These are phyloP conservation scores for Tubosaeta brunneosetosa DNA, from an alignment of 768 basidiomycete species.

Conservation along the genomic window DNA sequence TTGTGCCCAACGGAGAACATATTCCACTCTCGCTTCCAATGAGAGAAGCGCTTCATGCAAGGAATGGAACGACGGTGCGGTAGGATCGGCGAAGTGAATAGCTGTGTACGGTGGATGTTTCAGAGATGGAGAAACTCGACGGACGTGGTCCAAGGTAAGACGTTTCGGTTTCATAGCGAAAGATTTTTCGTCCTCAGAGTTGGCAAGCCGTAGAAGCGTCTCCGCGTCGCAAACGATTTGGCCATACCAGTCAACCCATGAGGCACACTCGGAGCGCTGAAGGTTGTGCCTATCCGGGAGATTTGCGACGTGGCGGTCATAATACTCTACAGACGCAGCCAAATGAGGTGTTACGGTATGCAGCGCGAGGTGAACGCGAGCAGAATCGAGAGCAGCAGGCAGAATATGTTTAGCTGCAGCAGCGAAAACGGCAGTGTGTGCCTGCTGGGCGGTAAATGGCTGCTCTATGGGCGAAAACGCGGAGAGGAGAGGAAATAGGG, in stretches of 20 bases:
- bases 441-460: slow-evolving; percentile 40
- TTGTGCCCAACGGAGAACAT: slow-evolving; percentile 55
- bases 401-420: slow-evolving; percentile 43
- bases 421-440: slow-evolving; percentile 38
- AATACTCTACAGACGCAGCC: slow-evolving; percentile 79
- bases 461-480: slow-evolving; percentile 51
- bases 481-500: slow-evolving; percentile 71
- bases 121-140: slow-evolving; percentile 44
- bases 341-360: slow-evolving; percentile 78
- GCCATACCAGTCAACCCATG: slow-evolving; percentile 87
- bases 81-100: slow-evolving; percentile 71
- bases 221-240: slow-evolving; percentile 64
- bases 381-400: slow-evolving; percentile 45
- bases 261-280: slow-evolving; percentile 41
- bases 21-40: slow-evolving; percentile 52
- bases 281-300: slow-evolving; percentile 25
- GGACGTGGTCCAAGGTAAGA: slow-evolving; percentile 76
- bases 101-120: slow-evolving; percentile 56
- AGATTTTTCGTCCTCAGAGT: slow-evolving; percentile 39
- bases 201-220: slow-evolving; percentile 49
- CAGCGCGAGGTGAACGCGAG: slow-evolving; percentile 71
- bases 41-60: slow-evolving; percentile 64
- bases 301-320: slow-evolving; percentile 37
- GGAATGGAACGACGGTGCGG: slow-evolving; percentile 61
- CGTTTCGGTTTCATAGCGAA: slow-evolving; percentile 30